Evolutionary conservation across 164 flowering plant genomes (phyloP).

Genomic region (Hamamelis virginiana): DNA sequence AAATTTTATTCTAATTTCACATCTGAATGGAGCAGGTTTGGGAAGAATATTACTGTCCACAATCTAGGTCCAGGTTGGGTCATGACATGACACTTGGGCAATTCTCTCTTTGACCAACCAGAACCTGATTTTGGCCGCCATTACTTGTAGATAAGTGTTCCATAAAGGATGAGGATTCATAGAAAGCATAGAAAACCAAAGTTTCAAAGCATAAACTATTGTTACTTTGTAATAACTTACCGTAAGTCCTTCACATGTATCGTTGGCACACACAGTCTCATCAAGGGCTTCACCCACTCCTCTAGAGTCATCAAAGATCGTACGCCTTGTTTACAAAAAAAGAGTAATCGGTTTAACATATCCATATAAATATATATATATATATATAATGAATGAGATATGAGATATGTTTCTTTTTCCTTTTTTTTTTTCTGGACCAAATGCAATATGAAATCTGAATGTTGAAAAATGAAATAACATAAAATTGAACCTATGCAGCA

Average conservation of each 20-base stretch:
- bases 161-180: not conserved
- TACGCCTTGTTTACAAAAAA: conserved; percentile 44
- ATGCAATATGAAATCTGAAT: not conserved
- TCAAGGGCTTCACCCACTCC: conserved; percentile 83
- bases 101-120: not conserved
- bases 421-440: not conserved
- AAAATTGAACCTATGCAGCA: conserved; percentile 74
- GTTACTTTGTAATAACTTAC: conserved; percentile 31
- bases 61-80: too few species aligned
- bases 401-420: too few species aligned
- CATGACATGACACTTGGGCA: too few species aligned
- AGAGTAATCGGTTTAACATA: conserved; percentile 6
- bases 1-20: too few species aligned
- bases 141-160: not conserved
- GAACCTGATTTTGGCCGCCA: not conserved
- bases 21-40: too few species aligned
- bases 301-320: conserved; percentile 52
- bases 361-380: not conserved
- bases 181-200: not conserved
- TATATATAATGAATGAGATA: not conserved
- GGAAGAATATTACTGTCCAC: too few species aligned
- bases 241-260: conserved; percentile 68
- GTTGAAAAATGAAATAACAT: not conserved
- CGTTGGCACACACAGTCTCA: conserved; percentile 57
- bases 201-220: not conserved